A percentile compares a stretch with the other conserved stretches of the same genome.
phyloP scores from a whole-genome alignment of 2,329 filamentous ascomycete species.

The Colletotrichum godetiae region DNA sequence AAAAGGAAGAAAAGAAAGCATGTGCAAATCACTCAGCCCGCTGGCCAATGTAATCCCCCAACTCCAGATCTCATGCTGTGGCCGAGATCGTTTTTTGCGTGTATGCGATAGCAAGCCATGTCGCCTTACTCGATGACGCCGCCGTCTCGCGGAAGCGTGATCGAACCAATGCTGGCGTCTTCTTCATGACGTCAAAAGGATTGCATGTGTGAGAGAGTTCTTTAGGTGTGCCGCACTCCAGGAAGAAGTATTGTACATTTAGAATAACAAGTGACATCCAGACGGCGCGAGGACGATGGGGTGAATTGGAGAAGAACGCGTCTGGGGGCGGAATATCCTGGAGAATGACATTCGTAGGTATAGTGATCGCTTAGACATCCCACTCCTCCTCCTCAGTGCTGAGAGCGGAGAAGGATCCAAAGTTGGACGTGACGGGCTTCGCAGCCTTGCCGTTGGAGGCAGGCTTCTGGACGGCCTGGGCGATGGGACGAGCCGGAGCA shows the following conservation, averaged over 20 bases:
- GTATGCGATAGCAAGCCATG: conserved; percentile 28
- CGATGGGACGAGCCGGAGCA: conserved; percentile 37
- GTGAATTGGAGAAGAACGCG: neutral
- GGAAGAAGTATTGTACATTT: conserved; percentile 36
- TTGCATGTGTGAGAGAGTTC: neutral
- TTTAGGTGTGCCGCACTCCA: conserved; percentile 29
- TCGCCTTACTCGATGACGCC: conserved; percentile 10
- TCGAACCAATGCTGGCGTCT: conserved; percentile 18
- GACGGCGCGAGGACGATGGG: conserved; percentile 11
- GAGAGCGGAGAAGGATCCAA: conserved; percentile 63
- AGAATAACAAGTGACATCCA: conserved; percentile 35
- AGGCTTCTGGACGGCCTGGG: conserved; percentile 46
- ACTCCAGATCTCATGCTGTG: conserved; percentile 32
- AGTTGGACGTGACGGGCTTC: conserved; percentile 44
- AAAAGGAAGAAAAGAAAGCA: conserved; percentile 26
- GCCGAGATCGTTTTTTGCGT: conserved; percentile 26
- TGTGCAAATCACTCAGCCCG: conserved; percentile 35
- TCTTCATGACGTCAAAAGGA: conserved; percentile 20
- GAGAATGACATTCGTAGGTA: conserved; percentile 11
- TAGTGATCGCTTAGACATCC: conserved; percentile 55
- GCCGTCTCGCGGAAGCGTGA: conserved; percentile 14
- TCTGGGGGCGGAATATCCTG: conserved; percentile 28
- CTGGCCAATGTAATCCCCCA: conserved; percentile 34
- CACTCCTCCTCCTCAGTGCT: conserved; percentile 60
- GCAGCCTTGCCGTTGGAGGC: conserved; percentile 42